Evolutionary conservation across 495 filamentous ascomycete species (phyloP), one percentile per base, ranked within the genome.

Genomic region (Trichoderma virens): DNA sequence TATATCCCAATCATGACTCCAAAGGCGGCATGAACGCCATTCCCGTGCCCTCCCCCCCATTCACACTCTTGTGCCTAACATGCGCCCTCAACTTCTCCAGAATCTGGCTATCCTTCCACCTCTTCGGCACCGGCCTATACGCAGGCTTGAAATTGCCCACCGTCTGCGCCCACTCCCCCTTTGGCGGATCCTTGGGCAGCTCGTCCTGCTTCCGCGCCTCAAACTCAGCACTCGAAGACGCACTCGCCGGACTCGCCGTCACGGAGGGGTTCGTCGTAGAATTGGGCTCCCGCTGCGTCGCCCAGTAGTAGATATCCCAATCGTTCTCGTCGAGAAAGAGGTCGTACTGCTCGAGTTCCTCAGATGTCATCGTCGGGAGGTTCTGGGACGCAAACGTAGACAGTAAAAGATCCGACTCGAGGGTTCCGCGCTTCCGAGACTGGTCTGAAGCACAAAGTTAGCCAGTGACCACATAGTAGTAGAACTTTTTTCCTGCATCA

Each of bases 241-340:
- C 67, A 67, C 79, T 70, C 75, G 79, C 59, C 68, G 69, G 30
- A n/a, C 64, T 45, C 27, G 32, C 71, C 35, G 72, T 69, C 6
- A 62, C 61, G 35, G 61, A 62, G 3, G 61, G 61, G 38, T 62
- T 62, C 11, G 61, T 62, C 14, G 20, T 25, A 20, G 61, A 62
- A n/a, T 38, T 30, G 1, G 84, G 79, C 6, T 90, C 83, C 67
- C 90, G 86, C 73, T 98, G 95, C n/a, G 95, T 98, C 0, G 92
- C 91, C 94, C 94, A 98, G 83, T 98, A 98, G 80, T 98, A 98
- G 65, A 98, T 98, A 73, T 98, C 94, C 94, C 94, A 98, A 76
- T 98, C 94, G 73, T 98, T 98, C 75, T 98, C 94, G 78, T 98
- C 94, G 59, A 98, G 85, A 82, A 98, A 97, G 18, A 82, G 78